Evolutionary conservation across 345 rosid species (phyloP).

Genomic region (Eucalyptus lansdowneana): DNA sequence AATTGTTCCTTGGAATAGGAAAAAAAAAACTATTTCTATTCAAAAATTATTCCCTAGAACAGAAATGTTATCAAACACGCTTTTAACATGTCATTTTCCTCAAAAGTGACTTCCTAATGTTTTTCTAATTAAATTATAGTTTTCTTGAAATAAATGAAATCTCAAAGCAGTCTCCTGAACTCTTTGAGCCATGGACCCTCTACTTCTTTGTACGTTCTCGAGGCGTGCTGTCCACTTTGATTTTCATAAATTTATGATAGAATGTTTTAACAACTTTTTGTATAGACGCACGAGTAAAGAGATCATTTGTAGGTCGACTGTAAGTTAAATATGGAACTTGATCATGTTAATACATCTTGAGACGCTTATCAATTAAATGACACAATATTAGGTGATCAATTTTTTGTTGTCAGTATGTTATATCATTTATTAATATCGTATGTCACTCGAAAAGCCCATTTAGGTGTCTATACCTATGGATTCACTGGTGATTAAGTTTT

Average conservation of each 20-base stretch:
- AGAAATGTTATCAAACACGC: no score
- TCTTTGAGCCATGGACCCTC: not conserved
- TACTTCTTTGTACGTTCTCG: not conserved
- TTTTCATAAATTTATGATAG: not conserved
- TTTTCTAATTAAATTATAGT: accelerated
- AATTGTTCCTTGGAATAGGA: no score
- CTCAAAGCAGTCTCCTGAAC: no score
- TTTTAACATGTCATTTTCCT: not conserved
- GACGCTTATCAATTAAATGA: not conserved
- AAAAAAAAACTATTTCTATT: no score
- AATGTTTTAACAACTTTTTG: not conserved
- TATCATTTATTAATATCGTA: not conserved
- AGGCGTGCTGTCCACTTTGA: not conserved
- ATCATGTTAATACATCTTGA: not conserved
- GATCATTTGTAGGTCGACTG: not conserved
- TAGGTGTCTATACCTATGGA: not conserved
- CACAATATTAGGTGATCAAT: not conserved
- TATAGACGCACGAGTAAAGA: not conserved
- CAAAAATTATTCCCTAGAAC: no score
- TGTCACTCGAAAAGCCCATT: not conserved
- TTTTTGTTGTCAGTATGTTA: not conserved
- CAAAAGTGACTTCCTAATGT: not conserved
- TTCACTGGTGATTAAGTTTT: not conserved
- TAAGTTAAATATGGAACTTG: not conserved
- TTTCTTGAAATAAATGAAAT: not conserved